phyloP scores from a whole-genome alignment of 1,284 basidiomycete genomes.

The Marasmius fiardii region DNA sequence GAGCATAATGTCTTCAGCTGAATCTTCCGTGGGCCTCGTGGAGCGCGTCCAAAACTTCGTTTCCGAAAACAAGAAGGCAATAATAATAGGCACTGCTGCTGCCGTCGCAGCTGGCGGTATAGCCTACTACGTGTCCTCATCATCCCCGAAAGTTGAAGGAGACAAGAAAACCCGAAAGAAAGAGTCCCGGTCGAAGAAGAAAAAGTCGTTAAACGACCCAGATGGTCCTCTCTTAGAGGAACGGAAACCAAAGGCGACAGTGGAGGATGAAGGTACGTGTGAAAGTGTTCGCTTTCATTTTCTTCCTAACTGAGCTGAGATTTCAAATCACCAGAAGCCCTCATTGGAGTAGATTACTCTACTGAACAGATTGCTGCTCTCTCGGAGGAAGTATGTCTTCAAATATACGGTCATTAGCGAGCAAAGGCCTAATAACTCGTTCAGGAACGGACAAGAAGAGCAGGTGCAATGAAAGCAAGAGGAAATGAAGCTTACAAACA shows the following conservation, averaged over 20 bases:
- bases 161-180: constrained; percentile 56
- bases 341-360: constrained; percentile 22
- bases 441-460: constrained; percentile 75
- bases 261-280: constrained; percentile 46
- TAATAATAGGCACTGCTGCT: constrained; percentile 67
- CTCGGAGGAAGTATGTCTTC: constrained; percentile 47
- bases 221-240: constrained; percentile 81
- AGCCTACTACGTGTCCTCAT: constrained; percentile 71
- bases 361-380: constrained; percentile 56
- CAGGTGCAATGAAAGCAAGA: constrained; percentile 80
- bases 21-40: constrained; percentile 27
- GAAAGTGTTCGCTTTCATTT: constrained; percentile 27
- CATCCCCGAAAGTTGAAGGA: constrained; percentile 33
- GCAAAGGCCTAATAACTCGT: constrained; percentile 8
- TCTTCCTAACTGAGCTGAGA: constrained; percentile 8
- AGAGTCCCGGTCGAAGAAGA: constrained; percentile 56
- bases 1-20: constrained; percentile 9
- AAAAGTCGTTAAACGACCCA: constrained; percentile 35
- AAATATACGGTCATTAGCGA: neutral
- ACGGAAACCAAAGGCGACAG: constrained; percentile 24
- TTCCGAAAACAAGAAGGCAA: constrained; percentile 68
- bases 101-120: constrained; percentile 75
- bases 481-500: constrained; percentile 90
- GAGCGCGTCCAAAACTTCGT: constrained; percentile 72
- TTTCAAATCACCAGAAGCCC: constrained; percentile 36